A percentile compares a stretch with the other conserved stretches of the same genome.
Evolutionary conservation across 257 asterid genomes (phyloP).

Genomic region (Forsythia suspensa): DNA sequence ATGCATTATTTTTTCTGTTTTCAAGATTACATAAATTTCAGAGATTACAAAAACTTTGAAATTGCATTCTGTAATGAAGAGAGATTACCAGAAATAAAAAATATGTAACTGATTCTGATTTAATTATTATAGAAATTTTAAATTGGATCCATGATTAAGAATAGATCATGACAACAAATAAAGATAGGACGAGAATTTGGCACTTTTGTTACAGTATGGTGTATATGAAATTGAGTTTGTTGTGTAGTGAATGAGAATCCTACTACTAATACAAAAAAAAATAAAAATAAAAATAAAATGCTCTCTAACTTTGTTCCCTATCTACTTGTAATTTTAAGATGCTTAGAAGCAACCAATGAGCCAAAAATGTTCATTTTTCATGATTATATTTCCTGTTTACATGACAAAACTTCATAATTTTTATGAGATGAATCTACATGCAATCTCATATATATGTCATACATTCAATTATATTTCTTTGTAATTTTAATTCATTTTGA

Average conservation of each 20-base stretch:
- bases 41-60: too few relatives aligned
- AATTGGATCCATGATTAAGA: too few relatives aligned
- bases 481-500: too few relatives aligned
- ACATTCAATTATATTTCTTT: too few relatives aligned
- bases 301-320: constrained; percentile 29
- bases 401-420: constrained; percentile 21
- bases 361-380: constrained; percentile 23
- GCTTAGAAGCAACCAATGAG: constrained; percentile 54
- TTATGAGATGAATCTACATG: neutral
- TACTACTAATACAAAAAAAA: constrained; percentile 52
- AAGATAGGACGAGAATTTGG: too few relatives aligned
- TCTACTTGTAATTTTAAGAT: constrained; percentile 42
- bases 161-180: too few relatives aligned
- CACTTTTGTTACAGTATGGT: constrained; percentile 18
- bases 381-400: constrained; percentile 43
- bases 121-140: too few relatives aligned
- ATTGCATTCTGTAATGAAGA: too few relatives aligned
- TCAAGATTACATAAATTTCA: too few relatives aligned
- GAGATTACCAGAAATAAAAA: too few relatives aligned
- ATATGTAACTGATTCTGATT: too few relatives aligned
- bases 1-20: neutral
- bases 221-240: constrained; percentile 38
- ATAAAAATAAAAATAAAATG: constrained; percentile 10
- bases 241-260: constrained; percentile 73
- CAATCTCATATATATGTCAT: neutral